Base-by-base conservation (phyloP, 2,329 filamentous ascomycete species). In the Penicillium sp. region DNA sequence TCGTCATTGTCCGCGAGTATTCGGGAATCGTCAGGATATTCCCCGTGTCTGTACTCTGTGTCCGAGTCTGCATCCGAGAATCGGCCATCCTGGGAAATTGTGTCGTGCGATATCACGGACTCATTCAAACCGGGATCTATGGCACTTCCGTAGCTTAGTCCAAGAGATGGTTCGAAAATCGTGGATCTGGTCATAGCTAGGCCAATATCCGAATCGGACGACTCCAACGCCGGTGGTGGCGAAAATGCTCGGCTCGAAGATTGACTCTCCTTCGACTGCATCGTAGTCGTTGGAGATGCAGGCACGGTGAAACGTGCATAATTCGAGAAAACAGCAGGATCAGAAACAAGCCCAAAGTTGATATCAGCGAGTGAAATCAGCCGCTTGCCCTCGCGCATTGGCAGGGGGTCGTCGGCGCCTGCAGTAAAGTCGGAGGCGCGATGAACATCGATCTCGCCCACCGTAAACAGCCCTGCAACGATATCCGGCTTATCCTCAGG, bases 311-410 rank as follows among this genome's bases (percentile, higher is more conserved):
- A 80, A 5, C 73, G 71, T 45, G 79, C 74, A 65, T 80, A 77
- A 26, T 78, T 80, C 4, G 79, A 77, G 55, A 84, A 83, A n/a
- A 80, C 78, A 3, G 77, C 74, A 3, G 79, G 75, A 61, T 83
- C 80, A 4, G 81, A 82, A 19, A 84, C 71, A 4, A 84, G 66
- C 51, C 79, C 75, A 22, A 79, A 72, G 58, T 78, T 79, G 28
- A 84, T 76, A 58, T 78, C 77, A 28, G 76, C 74, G 7, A 84
- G 63, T 10, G 74, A 78, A 57, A 85, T 68, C 22, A 77, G 73
- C 26, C 82, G 78, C 70, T 80, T 82, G 46, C 79, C 75, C 42
- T 71, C 69, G 26, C 75, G 70, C 43, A 61, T 56, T 59, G 66
- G 65, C 55, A 67, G 10, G 11, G 54, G 65, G 55, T 75, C 65